Percentiles rank a stretch among this genome's conserved stretches.
These are phyloP conservation scores for Geum urbanum DNA, from an alignment of 306 rosid genomes.

Conservation along the genomic window DNA sequence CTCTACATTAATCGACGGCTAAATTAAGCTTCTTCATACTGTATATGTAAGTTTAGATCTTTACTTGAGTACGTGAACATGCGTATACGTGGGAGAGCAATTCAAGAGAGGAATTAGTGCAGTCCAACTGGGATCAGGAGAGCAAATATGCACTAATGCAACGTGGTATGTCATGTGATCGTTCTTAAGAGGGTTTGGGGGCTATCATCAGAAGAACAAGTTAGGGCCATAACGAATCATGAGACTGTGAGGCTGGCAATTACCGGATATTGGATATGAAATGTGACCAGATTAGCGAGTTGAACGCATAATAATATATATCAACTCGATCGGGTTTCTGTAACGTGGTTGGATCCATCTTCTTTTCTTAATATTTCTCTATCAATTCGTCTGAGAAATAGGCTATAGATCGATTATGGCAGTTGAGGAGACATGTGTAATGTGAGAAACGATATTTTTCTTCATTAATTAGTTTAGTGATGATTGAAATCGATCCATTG, in stretches of 20 bases:
- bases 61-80: too few relatives aligned
- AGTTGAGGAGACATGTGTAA: background rate
- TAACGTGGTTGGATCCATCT: background rate
- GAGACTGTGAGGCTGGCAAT: slow-evolving; percentile 1
- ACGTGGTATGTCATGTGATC: slow-evolving; percentile 26
- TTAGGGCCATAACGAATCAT: slow-evolving; percentile 6
- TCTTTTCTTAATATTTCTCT: background rate
- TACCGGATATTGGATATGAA: background rate
- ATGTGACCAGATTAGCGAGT: background rate
- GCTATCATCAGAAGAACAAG: too few relatives aligned
- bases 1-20: too few relatives aligned
- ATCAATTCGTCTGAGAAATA: too few relatives aligned
- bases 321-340: too few relatives aligned
- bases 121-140: slow-evolving; percentile 41
- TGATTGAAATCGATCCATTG: slow-evolving; percentile 9
- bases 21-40: too few relatives aligned
- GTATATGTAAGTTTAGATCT: too few relatives aligned
- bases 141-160: background rate
- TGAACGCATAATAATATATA: background rate
- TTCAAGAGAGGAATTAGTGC: slow-evolving; percentile 17
- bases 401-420: background rate
- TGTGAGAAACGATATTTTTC: background rate
- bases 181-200: slow-evolving; percentile 3
- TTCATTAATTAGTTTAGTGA: slow-evolving; percentile 12
- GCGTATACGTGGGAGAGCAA: slow-evolving; percentile 25